Percentiles rank a stretch among this genome's conserved stretches.
These are phyloP conservation scores for Neonectria coccinea DNA, from an alignment of 2,329 filamentous ascomycete species.

Conservation along the genomic window DNA sequence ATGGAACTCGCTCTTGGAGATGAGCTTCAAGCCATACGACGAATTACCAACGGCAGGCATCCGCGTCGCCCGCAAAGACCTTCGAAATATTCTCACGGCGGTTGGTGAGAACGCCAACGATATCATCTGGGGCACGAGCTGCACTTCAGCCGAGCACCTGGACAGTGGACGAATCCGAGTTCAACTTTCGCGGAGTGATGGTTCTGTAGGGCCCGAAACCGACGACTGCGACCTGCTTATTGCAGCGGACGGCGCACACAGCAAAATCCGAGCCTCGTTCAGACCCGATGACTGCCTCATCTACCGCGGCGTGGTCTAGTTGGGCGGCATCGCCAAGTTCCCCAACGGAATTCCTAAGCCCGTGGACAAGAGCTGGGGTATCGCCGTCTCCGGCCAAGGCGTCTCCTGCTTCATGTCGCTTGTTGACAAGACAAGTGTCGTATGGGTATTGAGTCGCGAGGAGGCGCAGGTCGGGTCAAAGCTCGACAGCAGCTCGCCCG, in stretches of 20 bases:
- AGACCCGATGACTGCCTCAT: constrained; percentile 51
- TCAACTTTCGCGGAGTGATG: constrained; percentile 5
- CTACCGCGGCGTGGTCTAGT: constrained; percentile 50
- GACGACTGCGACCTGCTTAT: constrained; percentile 53
- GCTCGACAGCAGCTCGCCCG: constrained; percentile 26
- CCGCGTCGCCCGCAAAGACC: constrained; percentile 19
- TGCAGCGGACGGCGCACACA: constrained; percentile 55
- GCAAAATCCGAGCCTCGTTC: constrained; percentile 51
- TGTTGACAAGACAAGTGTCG: constrained; percentile 50
- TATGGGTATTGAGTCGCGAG: constrained; percentile 55
- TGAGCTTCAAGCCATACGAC: constrained; percentile 13
- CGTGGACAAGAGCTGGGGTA: constrained; percentile 50
- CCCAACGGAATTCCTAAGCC: constrained; percentile 47
- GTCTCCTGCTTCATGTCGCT: constrained; percentile 55
- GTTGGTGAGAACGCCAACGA: constrained; percentile 1
- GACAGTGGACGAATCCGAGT: constrained; percentile 16
- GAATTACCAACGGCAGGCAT: constrained; percentile 14
- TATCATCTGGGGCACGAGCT: constrained; percentile 13
- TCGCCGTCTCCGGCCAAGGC: constrained; percentile 50
- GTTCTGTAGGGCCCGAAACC: background rate
- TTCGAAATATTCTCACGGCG: background rate
- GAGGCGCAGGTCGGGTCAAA: constrained; percentile 31
- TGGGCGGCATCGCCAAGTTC: constrained; percentile 52
- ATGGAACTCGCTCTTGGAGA: constrained; percentile 10
- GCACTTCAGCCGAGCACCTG: constrained; percentile 14